Conservation (phyloP, 352 stramenopile genomes). For the Ochromonadaceae sp. region DNA sequence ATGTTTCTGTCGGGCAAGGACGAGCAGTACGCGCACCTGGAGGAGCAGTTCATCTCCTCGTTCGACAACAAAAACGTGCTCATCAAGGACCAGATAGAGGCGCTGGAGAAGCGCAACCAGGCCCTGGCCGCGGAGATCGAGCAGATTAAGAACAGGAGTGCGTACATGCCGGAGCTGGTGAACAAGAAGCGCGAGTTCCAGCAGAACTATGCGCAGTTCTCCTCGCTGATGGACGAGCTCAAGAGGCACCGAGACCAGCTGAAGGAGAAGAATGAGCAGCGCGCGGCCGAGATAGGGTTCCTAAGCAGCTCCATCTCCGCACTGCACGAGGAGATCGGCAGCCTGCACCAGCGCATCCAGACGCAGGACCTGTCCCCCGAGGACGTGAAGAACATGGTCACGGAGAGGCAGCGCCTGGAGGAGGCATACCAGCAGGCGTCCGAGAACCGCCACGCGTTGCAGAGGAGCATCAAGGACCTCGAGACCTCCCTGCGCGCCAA, state of each 20-base stretch:
- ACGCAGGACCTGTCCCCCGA: conserved; percentile 46
- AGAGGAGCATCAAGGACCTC: conserved; percentile 48
- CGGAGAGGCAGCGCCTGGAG: conserved; percentile 38
- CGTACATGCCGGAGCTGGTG: conserved; percentile 50
- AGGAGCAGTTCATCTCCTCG: conserved; percentile 41
- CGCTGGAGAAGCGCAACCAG: conserved; percentile 21
- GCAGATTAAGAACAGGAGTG: conserved; percentile 30
- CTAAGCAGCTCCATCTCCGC: conserved; percentile 29
- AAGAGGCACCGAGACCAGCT: conserved; percentile 50
- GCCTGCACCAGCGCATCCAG: conserved; percentile 36
- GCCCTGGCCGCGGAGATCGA: conserved; percentile 40
- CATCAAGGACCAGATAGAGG: conserved; percentile 14
- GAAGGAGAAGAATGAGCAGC: conserved; percentile 50
- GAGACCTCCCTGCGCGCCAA: conserved; percentile 42
- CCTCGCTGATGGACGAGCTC: conserved; percentile 59
- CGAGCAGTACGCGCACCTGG: conserved; percentile 59
- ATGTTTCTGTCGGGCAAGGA: conserved; percentile 84
- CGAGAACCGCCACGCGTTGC: conserved; percentile 43
- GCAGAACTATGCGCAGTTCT: conserved; percentile 76
- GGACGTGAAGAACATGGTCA: conserved; percentile 45
- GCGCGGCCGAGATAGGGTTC: conserved; percentile 32
- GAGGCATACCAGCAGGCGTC: conserved; percentile 36
- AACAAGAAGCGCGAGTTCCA: conserved; percentile 49
- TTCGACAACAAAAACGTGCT: conserved; percentile 24
- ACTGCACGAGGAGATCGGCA: conserved; percentile 39